A percentile compares a stretch with the other conserved stretches of the same genome.
Conservation (phyloP, 768 basidiomycete genomes). For the Mycena maculata region DNA sequence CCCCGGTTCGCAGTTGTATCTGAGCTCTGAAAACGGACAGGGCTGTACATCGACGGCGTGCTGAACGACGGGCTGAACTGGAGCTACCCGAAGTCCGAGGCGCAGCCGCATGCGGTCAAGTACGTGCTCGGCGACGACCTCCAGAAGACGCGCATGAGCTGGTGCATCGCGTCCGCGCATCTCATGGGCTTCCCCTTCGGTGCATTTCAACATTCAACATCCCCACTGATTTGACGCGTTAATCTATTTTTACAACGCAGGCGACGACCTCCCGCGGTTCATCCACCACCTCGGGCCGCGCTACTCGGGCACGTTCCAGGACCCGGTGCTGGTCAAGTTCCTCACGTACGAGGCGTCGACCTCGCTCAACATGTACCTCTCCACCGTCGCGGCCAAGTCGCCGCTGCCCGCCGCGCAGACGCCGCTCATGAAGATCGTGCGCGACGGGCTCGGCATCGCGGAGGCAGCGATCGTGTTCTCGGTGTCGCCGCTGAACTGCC, state of each 20-base stretch:
- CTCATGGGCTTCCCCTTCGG: constrained; percentile 70
- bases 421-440: constrained; percentile 62
- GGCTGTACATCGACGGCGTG: constrained; percentile 80
- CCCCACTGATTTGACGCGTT: too few species aligned
- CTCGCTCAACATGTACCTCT: constrained; percentile 83
- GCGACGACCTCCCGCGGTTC: constrained; percentile 77
- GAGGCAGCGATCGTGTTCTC: constrained; percentile 54
- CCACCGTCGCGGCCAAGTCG: constrained; percentile 54
- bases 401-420: constrained; percentile 39
- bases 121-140: constrained; percentile 70
- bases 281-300: constrained; percentile 86
- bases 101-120: constrained; percentile 46
- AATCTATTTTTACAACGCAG: constrained; percentile 45
- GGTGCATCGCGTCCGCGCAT: constrained; percentile 78
- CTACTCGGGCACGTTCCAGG: constrained; percentile 82
- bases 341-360: constrained; percentile 89
- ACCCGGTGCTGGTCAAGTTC: constrained; percentile 74
- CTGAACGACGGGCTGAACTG: constrained; percentile 72
- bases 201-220: constrained; percentile 41
- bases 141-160: constrained; percentile 59
- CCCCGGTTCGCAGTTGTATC: background rate
- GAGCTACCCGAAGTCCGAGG: constrained; percentile 68
- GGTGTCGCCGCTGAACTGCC: constrained; percentile 50
- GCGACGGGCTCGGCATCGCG: constrained; percentile 58
- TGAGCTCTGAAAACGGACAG: constrained; percentile 47